A percentile compares a stretch with the other conserved stretches of the same genome.
Evolutionary conservation across 495 filamentous ascomycete species (phyloP).

Genomic region (Penicillium ochrochloron): DNA sequence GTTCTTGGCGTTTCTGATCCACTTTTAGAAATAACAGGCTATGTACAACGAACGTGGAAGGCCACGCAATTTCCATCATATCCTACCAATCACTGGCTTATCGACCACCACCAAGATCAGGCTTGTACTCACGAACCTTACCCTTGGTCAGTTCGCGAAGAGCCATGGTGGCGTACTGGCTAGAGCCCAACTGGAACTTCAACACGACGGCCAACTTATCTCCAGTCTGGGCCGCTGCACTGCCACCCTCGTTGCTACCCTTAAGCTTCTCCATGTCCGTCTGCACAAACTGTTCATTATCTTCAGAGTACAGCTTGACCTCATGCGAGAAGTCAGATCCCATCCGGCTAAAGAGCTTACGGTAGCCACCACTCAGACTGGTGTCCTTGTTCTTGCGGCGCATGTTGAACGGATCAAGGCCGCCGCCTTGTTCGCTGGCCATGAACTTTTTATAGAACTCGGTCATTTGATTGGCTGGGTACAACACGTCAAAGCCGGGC

Average conservation of each 20-base stretch:
- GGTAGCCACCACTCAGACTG: slow-evolving; percentile 86
- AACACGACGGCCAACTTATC: slow-evolving; percentile 80
- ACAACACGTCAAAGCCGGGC: slow-evolving; percentile 87
- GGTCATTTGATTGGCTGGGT: slow-evolving; percentile 81
- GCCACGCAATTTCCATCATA: background rate
- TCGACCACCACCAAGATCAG: slow-evolving; percentile 60
- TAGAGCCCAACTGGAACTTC: slow-evolving; percentile 81
- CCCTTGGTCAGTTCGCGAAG: slow-evolving; percentile 85
- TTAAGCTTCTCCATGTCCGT: slow-evolving; percentile 74
- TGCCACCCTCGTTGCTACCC: slow-evolving; percentile 6
- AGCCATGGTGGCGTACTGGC: slow-evolving; percentile 94
- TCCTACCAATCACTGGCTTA: slow-evolving; percentile 24
- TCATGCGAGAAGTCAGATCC: slow-evolving; percentile 62
- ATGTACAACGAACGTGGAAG: slow-evolving; percentile 6
- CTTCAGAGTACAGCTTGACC: slow-evolving; percentile 67
- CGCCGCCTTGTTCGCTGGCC: slow-evolving; percentile 73
- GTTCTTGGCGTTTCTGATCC: background rate
- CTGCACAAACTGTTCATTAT: slow-evolving; percentile 80
- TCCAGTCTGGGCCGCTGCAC: slow-evolving; percentile 15
- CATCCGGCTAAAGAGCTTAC: slow-evolving; percentile 77
- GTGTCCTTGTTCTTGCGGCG: slow-evolving; percentile 80
- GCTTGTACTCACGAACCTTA: slow-evolving; percentile 63
- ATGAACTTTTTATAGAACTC: slow-evolving; percentile 84
- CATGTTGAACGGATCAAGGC: slow-evolving; percentile 85
- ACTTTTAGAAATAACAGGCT: background rate